phyloP scores from a whole-genome alignment of 2,329 filamentous ascomycete genomes.

The Ascochyta fabae region DNA sequence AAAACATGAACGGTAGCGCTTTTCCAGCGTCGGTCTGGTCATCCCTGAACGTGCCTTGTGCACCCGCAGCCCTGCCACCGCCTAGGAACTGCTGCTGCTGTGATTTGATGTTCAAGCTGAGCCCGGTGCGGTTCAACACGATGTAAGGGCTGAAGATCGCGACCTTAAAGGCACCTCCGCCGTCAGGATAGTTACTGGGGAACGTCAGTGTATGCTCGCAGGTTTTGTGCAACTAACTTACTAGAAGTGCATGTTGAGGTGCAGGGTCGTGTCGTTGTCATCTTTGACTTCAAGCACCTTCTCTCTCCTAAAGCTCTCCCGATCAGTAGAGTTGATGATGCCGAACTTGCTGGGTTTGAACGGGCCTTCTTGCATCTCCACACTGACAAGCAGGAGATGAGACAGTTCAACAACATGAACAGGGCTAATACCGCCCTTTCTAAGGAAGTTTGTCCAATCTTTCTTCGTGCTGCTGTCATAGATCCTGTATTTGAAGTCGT shows the following conservation, averaged over 20 bases:
- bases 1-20: constrained; percentile 93
- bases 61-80: constrained; percentile 70
- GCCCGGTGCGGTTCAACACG: constrained; percentile 90
- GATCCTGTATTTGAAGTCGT: constrained; percentile 98
- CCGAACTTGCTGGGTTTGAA: constrained; percentile 96
- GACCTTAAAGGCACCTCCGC: constrained; percentile 94
- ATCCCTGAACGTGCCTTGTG: constrained; percentile 70
- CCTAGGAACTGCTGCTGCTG: constrained; percentile 63
- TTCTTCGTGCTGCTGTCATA: constrained; percentile 99
- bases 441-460: constrained; percentile 97
- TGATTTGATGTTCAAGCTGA: constrained; percentile 85
- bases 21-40: constrained; percentile 68
- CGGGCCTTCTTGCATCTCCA: constrained; percentile 95
- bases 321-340: constrained; percentile 89
- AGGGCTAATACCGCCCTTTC: constrained; percentile 95
- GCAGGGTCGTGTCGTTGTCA: constrained; percentile 76
- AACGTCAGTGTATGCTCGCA: constrained; percentile 22
- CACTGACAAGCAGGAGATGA: constrained; percentile 86
- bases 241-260: constrained; percentile 89
- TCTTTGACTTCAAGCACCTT: constrained; percentile 82
- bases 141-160: constrained; percentile 96
- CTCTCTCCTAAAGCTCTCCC: constrained; percentile 89
- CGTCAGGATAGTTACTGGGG: constrained; percentile 74
- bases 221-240: constrained; percentile 46
- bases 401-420: constrained; percentile 97